These are phyloP conservation scores for Sicyos baderoa DNA, from an alignment of 306 rosid genomes.

Conservation along the genomic window DNA sequence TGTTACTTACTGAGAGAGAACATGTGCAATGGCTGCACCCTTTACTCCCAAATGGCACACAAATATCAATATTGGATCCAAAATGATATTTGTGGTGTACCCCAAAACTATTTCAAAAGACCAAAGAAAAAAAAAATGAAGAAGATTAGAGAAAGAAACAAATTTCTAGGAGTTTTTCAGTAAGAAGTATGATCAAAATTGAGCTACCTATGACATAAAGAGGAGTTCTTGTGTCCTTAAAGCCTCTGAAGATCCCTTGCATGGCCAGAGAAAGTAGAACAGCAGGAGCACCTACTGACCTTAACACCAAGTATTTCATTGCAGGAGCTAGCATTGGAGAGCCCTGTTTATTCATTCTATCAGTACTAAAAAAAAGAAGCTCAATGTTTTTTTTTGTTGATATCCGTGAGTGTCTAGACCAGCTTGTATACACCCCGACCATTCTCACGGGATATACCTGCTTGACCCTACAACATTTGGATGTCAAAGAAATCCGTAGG, in stretches of 20 bases:
- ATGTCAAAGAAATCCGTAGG: no score
- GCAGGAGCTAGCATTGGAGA: constrained; percentile 86
- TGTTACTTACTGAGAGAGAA: constrained; percentile 74
- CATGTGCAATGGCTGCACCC: constrained; percentile 97
- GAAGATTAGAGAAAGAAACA: constrained; percentile 1
- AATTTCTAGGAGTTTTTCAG: background rate
- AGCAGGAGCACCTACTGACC: constrained; percentile 93
- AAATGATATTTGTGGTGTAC: constrained; percentile 46
- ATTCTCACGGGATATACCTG: no score
- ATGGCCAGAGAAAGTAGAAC: constrained; percentile 93
- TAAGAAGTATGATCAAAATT: background rate
- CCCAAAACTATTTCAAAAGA: constrained; percentile 46
- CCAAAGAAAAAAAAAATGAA: constrained; percentile 14
- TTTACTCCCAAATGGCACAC: constrained; percentile 56
- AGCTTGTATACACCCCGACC: no score
- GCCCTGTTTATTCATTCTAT: constrained; percentile 28
- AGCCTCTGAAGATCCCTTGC: constrained; percentile 94
- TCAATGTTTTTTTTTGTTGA: no score
- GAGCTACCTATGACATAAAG: constrained; percentile 72
- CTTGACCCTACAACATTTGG: no score
- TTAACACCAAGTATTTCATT: constrained; percentile 58
- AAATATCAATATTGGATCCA: constrained; percentile 84
- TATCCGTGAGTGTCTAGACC: no score
- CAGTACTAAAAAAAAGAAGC: background rate
- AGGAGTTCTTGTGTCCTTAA: constrained; percentile 95